Evolutionary conservation across 176 grass and related monocot species (phyloP), one percentile per base, ranked within the genome.

Genomic region (Pontederia paniculata): DNA sequence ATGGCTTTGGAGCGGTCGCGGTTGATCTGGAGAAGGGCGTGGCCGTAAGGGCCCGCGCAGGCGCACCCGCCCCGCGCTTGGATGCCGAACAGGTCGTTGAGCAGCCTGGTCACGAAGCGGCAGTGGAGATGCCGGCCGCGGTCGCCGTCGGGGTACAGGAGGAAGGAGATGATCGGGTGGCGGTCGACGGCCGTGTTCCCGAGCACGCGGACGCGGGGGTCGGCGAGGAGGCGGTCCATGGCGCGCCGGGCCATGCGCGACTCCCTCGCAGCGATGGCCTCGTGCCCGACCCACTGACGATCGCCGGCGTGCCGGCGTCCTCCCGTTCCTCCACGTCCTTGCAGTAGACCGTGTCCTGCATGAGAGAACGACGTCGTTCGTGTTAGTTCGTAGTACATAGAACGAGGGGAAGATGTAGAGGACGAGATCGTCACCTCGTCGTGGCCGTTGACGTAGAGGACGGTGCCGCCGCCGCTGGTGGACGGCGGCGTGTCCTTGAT

Each of bases 71-170:
- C 89, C 12, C 84, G 83, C 2, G 81, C 80, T 45, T 95, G 84
- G 60, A 95, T 80, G 7, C 89, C 84, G 1, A 88, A 95, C 48
- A 95, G 75, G 67, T 88, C 89, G 8, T 81, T 84, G 0, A 95
- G 58, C 44, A 95, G 67, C 55, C 46, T 81, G 0, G 84, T 67
- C 0, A 82, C 75, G 3, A 88, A 88, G 3, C 84, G 77, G 0
- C 89, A 77, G 9, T 88, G 89, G 12, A 95, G 75, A 2, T 78
- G 89, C 20, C 28, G 31, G 12, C 15, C 56, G 9, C 44, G 57
- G 14, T 0, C 16, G 11, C 12, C 57, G 37, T 54, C 67, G 1
- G 88, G 77, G 58, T 80, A 73, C 47, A 94, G 15, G 45, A 94
- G 74, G 46, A 94, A 84, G 0, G 83, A 94, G 62, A 94, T 75